Evolutionary conservation across 257 asterid species (phyloP), one percentile per base, ranked within the genome.

Genomic region (Lycium barbarum): DNA sequence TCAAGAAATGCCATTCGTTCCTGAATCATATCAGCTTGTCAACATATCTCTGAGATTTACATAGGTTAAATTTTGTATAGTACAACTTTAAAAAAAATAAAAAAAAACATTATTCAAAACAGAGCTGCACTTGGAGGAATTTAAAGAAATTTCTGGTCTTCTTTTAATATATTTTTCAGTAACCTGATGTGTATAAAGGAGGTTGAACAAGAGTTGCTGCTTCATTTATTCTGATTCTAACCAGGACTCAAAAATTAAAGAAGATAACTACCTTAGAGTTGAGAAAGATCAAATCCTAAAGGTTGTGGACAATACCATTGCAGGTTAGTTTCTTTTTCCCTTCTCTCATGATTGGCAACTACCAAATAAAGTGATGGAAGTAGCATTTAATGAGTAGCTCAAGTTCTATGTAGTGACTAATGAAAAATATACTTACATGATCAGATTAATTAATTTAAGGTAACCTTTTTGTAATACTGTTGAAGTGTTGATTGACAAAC

Each of bases 1-100:
- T 88, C 90, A 33, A 88, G 84, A 85, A 87, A 82, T 53, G 73
- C 84, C 89, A 78, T 88, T 26, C 84, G 83, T 43, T 86, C 90
- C 90, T 88, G 87, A 61, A 62, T 12, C 81, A 51, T 14, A 3
- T 51, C 2, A 45, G 8, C 22, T 51, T 51, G 63, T 51, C 45
- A 51, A 22, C 45, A 13, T 12, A 51, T 9, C 4, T 26, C 51
- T 22, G 22, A 22, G 40, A 51, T 76, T 51, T 49, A 74, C 45
- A 51, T 17, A 49, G 61, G 20, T 13, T 76, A 22, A 13, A 49
- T 6, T 26, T 76, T 22, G 81, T 51, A 2, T 74, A 22, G 22
- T 76, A 49, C 40, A 6, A 2, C 7, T 22, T 20, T 26, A 26
- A 26, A 26, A 26, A 26, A 26, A 26, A 26, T 26, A 26, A 26